phyloP scores from a whole-genome alignment of 345 rosid species.

The Schrenkiella parvula region DNA sequence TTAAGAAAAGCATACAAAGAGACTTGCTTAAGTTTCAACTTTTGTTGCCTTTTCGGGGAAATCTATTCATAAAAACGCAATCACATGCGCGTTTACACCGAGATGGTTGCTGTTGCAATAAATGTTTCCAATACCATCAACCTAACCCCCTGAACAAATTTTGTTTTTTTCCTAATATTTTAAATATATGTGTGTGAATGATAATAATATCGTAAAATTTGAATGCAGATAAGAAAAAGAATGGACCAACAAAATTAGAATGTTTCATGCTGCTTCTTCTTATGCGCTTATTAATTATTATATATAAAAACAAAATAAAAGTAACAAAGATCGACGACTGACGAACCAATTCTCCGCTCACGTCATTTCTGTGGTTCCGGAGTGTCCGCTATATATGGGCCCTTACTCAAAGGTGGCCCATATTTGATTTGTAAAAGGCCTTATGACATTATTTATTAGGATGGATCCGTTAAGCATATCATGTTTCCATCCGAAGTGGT shows the following conservation, averaged over 20 bases:
- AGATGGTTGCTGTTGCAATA: slow-evolving; percentile 11
- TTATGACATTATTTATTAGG: not conserved
- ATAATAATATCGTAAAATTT: not conserved
- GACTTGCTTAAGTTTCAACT: not conserved
- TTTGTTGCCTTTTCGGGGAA: not conserved
- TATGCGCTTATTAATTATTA: not conserved
- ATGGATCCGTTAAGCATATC: not conserved
- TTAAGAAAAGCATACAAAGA: not conserved
- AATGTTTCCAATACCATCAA: not conserved
- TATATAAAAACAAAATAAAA: no score
- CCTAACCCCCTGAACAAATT: not conserved
- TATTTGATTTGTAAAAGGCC: not conserved
- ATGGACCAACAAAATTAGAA: not conserved
- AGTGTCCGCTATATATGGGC: not conserved
- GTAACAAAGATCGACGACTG: slow-evolving; percentile 2
- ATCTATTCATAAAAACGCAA: not conserved
- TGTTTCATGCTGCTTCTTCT: slow-evolving; percentile 23
- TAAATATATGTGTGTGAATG: not conserved
- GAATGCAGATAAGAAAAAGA: not conserved
- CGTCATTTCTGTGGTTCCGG: slow-evolving; percentile 2
- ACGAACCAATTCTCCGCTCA: slow-evolving; percentile 1
- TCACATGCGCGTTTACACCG: not conserved
- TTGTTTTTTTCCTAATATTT: not conserved
- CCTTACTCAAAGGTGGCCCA: not conserved
- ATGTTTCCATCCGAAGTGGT: not conserved